Evolutionary conservation across 2,329 filamentous ascomycete genomes (phyloP), one percentile per base, ranked within the genome.

Genomic region (Ambrosiella beaveri): DNA sequence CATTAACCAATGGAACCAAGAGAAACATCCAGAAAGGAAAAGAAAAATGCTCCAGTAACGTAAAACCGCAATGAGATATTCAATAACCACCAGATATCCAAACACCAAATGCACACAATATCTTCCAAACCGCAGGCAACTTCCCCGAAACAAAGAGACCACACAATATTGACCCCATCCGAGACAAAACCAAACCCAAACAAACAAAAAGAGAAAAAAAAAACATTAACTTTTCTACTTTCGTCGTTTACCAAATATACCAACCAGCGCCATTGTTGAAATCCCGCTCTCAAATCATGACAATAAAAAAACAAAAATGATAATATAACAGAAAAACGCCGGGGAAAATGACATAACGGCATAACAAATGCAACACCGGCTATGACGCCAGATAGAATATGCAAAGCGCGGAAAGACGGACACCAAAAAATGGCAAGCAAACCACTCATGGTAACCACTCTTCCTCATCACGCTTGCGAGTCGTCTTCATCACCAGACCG

Each of bases 381-480:
- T 37, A 39, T 8, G 27, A 51, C 17, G n/a, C 56, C 44, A 58
- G 19, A 40, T 17, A 59, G 54, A 55, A 27, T 44, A 44, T 55
- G 37, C 17, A 44, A 55, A 47, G n/a, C 4, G 44, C n/a, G 3
- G 44, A 8, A 17, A n/a, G 44, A 17, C 19, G 19, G 11, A 47
- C 8, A 27, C 27, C 27, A 27, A 27, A 27, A 27, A 27, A 27
- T 27, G 27, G 27, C 27, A 27, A 27, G 27, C 27, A 27, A 27
- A 27, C 27, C 27, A 45, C 12, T 65, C 62, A 80, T 58, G 77
- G 78, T 62, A 81, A 71, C 78, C 78, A 81, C 62, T 78, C 74
- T 65, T 81, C 77, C 62, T 81, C 78, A 57, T 77, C 74, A 62
- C 79, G 71, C 66, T 79, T 79, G 45, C 74, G 69, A 2, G 74